Evolutionary conservation across 2,329 filamentous ascomycete species (phyloP), one percentile per base, ranked within the genome.

Genomic region (Fusarium solani-melongenae): DNA sequence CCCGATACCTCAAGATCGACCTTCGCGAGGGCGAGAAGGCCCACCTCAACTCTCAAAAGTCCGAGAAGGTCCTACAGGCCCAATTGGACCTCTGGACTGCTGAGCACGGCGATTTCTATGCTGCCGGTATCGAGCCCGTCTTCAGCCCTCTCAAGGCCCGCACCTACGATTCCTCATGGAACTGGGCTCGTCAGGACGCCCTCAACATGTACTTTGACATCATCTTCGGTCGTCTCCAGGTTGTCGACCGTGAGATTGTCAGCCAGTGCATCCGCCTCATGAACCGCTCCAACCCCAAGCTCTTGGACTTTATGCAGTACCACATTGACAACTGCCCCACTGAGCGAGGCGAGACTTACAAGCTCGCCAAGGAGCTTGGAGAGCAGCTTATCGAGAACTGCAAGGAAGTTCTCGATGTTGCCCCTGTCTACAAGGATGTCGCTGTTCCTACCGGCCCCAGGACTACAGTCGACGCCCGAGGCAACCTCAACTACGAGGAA

Each of bases 141-240:
- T 99, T 99, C 85, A 97, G 93, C 80, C 87, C 94, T 6, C 90
- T 98, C 72, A 99, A 99, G 84, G 96, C 96, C 34, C 93, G 96
- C 81, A 92, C 96, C 11, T 99, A 99, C 85, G 96, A 99, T 83
- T 98, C 96, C 0, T 97, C 95, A 0, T 99, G 96, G 96, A 99
- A 99, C 83, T 99, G 96, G 96, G 96, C 95, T 71, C 93, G 96
- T 61, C 96, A 99, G 82, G 96, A 99, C 83, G 96, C 96, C 31
- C 90, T 99, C 62, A 96, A 90, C 86, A 99, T 99, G 96, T 99
- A 96, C 87, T 99, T 95, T 85, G 96, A 99, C 80, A 97, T 99
- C 80, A 98, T 99, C 80, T 99, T 99, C 79, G 96, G 96, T 67
- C 92, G 96, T 70, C 91, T 99, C 62, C 91, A 96, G 86, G 94